phyloP scores from a whole-genome alignment of 2,329 filamentous ascomycete species.

The Trichoderma polysporum region DNA sequence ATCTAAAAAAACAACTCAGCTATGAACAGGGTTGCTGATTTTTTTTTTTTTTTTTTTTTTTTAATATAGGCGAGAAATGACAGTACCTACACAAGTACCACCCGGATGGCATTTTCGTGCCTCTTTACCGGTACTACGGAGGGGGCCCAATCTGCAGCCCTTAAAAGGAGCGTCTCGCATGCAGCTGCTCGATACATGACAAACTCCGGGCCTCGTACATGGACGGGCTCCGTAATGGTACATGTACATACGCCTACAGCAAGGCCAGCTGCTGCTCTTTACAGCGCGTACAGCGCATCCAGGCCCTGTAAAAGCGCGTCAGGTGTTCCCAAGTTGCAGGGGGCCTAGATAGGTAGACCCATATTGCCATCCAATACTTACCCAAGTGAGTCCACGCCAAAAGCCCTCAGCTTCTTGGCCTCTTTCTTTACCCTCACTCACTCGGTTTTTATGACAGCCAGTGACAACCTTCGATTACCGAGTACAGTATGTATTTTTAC shows the following conservation, averaged over 20 bases:
- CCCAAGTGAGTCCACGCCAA: not conserved
- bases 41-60: no score
- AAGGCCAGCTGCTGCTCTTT: not conserved
- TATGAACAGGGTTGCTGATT: no score
- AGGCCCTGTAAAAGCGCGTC: slow-evolving; percentile 18
- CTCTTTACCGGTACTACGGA: not conserved
- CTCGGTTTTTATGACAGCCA: not conserved
- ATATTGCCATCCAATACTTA: no score
- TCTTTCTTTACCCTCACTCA: not conserved
- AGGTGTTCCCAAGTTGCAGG: slow-evolving; percentile 15
- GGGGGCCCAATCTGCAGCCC: not conserved
- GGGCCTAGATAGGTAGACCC: no score
- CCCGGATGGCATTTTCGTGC: not conserved
- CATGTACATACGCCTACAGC: not conserved
- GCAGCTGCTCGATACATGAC: slow-evolving; percentile 11
- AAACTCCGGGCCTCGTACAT: not conserved
- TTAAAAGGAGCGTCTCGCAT: slow-evolving; percentile 1
- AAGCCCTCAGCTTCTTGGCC: not conserved
- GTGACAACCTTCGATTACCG: not conserved
- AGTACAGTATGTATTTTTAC: no score
- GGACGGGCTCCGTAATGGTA: not conserved
- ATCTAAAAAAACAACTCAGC: no score
- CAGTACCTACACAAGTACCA: not conserved
- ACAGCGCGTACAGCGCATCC: slow-evolving; percentile 12
- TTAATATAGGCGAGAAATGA: no score